Percentiles rank a stretch among this genome's conserved stretches.
Evolutionary conservation across 805 yeast genomes (phyloP).

Genomic region (Pichia paraexigua): DNA sequence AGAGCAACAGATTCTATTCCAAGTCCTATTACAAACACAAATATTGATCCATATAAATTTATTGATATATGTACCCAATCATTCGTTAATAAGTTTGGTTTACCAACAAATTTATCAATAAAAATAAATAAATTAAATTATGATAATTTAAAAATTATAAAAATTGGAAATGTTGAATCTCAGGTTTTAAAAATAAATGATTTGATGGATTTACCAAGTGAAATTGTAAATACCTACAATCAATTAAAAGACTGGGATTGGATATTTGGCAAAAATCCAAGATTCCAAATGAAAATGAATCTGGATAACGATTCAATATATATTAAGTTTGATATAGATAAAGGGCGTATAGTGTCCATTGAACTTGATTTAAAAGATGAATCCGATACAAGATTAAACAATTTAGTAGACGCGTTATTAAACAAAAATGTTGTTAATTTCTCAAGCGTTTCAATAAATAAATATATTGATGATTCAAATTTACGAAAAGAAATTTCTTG

Average conservation of each 20-base stretch:
- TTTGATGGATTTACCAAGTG: conserved; percentile 24
- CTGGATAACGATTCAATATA: conserved; percentile 28
- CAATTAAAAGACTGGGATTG: conserved; percentile 58
- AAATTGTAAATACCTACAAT: conserved; percentile 32
- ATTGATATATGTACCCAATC: conserved; percentile 34
- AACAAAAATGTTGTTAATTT: conserved; percentile 12
- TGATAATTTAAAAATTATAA: conserved; percentile 12
- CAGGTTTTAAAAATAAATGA: conserved; percentile 21
- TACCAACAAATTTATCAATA: conserved; percentile 11
- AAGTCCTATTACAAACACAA: conserved; percentile 68
- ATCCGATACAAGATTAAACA: conserved; percentile 11
- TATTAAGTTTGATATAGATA: conserved; percentile 40
- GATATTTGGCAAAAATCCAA: conserved; percentile 72
- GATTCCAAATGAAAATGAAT: conserved; percentile 51
- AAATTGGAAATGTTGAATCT: conserved; percentile 10
- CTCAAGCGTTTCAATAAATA: conserved; percentile 13
- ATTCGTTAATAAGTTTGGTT: conserved; percentile 31
- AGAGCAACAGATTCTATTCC: conserved; percentile 62
- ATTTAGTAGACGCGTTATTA: conserved; percentile 8
- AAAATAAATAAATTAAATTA: neutral
- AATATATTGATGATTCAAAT: conserved; percentile 9
- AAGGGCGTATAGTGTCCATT: conserved; percentile 30
- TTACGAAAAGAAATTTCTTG: conserved; percentile 18
- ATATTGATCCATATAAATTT: conserved; percentile 38
- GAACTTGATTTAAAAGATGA: conserved; percentile 5